phyloP scores from a whole-genome alignment of 192 early-diverging fungal species.

The Entomortierella chlamydospora region DNA sequence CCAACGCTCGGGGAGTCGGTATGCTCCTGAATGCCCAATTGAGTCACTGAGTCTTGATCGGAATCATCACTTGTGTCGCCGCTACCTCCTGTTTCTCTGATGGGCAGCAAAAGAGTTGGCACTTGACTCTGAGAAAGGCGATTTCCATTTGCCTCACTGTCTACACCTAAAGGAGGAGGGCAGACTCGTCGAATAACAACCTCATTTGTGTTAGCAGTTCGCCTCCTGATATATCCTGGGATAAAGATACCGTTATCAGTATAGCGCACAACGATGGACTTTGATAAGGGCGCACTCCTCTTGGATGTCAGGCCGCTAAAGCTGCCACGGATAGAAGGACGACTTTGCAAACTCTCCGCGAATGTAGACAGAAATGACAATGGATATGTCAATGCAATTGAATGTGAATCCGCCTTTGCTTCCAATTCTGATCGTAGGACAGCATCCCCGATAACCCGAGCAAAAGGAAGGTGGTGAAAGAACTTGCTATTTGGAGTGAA shows the following conservation, averaged over 20 bases:
- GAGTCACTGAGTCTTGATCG: conserved; percentile 1
- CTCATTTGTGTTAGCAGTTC: conserved; percentile 16
- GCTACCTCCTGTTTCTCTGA: background rate
- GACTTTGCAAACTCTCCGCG: conserved; percentile 49
- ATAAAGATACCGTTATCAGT: conserved; percentile 46
- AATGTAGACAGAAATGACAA: conserved; percentile 44
- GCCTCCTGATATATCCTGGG: conserved; percentile 43
- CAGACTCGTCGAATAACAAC: conserved; percentile 27
- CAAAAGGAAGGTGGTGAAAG: conserved; percentile 43
- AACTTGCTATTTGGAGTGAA: conserved; percentile 40
- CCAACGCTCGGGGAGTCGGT: background rate
- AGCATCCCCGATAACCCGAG: conserved; percentile 26
- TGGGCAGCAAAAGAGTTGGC: conserved; percentile 9
- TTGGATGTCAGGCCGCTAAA: conserved; percentile 13
- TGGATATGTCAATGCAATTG: conserved; percentile 29
- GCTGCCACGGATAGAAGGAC: conserved; percentile 48
- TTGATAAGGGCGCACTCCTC: conserved; percentile 38
- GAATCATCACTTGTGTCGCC: conserved; percentile 14
- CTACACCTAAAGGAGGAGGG: conserved; percentile 14
- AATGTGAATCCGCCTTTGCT: conserved; percentile 3
- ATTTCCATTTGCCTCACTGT: background rate
- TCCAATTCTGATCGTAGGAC: conserved; percentile 30
- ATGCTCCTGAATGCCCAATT: conserved; percentile 4
- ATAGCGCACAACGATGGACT: conserved; percentile 48
- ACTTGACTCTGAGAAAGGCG: background rate